These are phyloP conservation scores for Tolypocladium tundrense DNA, from an alignment of 2,329 filamentous ascomycete species.

Conservation along the genomic window DNA sequence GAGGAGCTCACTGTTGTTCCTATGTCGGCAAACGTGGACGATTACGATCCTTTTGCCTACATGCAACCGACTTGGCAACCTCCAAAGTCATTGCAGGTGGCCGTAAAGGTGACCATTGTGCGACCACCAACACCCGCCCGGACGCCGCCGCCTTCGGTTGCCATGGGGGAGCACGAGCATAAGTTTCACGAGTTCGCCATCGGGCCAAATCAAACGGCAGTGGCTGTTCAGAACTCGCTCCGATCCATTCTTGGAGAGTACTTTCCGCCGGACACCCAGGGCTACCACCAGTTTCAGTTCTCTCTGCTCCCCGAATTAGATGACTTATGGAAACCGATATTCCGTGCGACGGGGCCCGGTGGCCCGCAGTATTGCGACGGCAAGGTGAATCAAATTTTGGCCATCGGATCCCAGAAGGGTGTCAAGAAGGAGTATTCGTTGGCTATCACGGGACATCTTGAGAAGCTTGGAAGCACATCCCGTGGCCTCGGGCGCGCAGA, in stretches of 20 bases:
- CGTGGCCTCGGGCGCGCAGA: conserved; percentile 41
- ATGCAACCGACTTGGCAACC: conserved; percentile 14
- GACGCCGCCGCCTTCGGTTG: conserved; percentile 27
- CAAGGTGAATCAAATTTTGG: conserved; percentile 47
- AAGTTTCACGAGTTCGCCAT: conserved; percentile 36
- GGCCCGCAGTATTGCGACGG: conserved; percentile 18
- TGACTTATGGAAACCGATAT: conserved; percentile 42
- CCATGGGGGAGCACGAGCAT: conserved; percentile 15
- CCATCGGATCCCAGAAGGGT: conserved; percentile 45
- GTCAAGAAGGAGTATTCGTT: conserved; percentile 40
- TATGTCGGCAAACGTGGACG: conserved; percentile 13
- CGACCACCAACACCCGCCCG: conserved; percentile 31
- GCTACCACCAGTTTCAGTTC: conserved; percentile 38
- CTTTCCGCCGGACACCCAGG: conserved; percentile 36
- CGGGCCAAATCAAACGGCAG: conserved; percentile 32
- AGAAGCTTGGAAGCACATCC: conserved; percentile 41
- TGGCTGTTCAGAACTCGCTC: conserved; percentile 47
- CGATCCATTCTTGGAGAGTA: conserved; percentile 40
- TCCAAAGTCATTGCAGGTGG: conserved; percentile 9
- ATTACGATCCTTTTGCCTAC: conserved; percentile 39
- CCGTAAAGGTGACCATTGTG: conserved; percentile 15
- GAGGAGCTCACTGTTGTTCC: not conserved
- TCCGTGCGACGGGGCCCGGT: conserved; percentile 24
- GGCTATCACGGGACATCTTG: conserved; percentile 39
- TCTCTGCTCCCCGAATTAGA: conserved; percentile 37